Conservation (phyloP, 2,329 filamentous ascomycete species). For the Penicillium brevicompactum region DNA sequence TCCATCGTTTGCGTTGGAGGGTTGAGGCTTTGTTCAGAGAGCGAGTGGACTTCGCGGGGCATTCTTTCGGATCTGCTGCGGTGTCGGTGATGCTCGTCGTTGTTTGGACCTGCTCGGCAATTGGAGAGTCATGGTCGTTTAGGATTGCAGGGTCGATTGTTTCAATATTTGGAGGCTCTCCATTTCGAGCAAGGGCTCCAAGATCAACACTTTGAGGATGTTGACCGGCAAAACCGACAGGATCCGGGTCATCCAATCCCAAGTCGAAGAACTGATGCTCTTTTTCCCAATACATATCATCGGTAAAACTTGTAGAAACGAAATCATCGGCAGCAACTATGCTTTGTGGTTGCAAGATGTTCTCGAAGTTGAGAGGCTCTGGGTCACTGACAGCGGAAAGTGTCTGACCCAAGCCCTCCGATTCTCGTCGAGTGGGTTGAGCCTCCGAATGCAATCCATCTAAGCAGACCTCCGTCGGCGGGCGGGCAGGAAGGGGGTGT, state of each 20-base stretch:
- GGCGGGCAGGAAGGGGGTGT: slow-evolving; percentile 12
- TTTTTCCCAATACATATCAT: neutral
- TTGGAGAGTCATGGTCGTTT: neutral
- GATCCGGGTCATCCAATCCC: neutral
- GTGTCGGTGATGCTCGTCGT: too few species aligned
- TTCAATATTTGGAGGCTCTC: neutral
- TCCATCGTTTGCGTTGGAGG: too few species aligned
- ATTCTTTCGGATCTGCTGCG: too few species aligned
- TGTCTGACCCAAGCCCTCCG: neutral
- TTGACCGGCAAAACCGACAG: neutral
- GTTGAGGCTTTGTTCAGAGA: too few species aligned
- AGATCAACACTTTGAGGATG: neutral
- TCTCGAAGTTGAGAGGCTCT: neutral
- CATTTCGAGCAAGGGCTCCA: neutral
- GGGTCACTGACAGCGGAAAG: neutral
- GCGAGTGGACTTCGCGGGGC: too few species aligned
- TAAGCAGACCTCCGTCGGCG: slow-evolving; percentile 8
- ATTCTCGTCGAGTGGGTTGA: neutral
- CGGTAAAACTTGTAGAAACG: neutral
- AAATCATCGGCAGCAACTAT: neutral
- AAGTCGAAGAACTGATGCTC: neutral
- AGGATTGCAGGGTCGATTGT: neutral
- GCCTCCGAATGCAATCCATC: neutral
- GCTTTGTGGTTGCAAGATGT: neutral
- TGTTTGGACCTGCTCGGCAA: neutral